phyloP scores from a whole-genome alignment of 208 protist genomes.

The Acanthamoeba quina region DNA sequence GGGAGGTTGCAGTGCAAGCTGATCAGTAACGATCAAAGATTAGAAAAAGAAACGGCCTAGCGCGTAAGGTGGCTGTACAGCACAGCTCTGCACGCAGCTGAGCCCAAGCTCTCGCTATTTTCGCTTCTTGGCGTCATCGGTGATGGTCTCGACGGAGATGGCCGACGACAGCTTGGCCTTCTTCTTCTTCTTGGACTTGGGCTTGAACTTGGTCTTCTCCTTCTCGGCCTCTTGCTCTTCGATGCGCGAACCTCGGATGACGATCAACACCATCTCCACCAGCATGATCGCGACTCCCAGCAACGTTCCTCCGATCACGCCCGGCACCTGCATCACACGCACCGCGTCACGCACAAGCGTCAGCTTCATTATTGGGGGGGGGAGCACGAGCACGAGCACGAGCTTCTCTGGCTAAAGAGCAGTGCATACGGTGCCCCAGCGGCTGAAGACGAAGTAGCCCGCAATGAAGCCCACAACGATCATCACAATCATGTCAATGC shows the following conservation, averaged over 20 bases:
- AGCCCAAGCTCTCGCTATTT: too few species aligned
- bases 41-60: too few species aligned
- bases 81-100: too few species aligned
- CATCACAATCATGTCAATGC: constrained; percentile 58
- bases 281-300: constrained; percentile 7
- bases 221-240: constrained; percentile 22
- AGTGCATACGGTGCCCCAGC: constrained; percentile 15
- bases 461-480: constrained; percentile 52
- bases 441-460: constrained; percentile 63
- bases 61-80: too few species aligned
- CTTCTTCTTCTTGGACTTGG: background rate
- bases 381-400: too few species aligned
- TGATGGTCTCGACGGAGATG: background rate
- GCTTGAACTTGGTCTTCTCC: constrained; percentile 12
- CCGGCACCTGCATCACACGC: constrained; percentile 1
- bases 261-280: constrained; percentile 50
- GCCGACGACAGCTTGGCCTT: background rate
- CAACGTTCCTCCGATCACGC: constrained; percentile 51
- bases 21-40: too few species aligned
- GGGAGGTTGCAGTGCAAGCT: too few species aligned
- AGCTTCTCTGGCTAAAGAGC: background rate
- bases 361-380: background rate
- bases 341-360: too few species aligned
- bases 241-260: constrained; percentile 36
- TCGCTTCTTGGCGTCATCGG: background rate